These are phyloP conservation scores for Yamadazyma sp. DNA, from an alignment of 805 yeast genomes.

Conservation along the genomic window DNA sequence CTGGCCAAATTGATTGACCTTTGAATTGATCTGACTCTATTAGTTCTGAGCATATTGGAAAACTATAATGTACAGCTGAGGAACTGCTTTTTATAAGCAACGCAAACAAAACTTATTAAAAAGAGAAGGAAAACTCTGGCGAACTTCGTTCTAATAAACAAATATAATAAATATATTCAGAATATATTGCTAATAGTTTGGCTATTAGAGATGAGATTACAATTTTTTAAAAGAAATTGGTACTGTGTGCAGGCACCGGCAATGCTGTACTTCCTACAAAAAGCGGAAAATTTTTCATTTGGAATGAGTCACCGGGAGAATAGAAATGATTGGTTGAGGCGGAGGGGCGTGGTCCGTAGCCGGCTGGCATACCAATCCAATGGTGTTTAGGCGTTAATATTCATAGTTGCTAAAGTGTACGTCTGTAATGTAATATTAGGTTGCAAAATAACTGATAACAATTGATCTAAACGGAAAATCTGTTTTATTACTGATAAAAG, in stretches of 20 bases:
- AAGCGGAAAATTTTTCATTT: conserved; percentile 9
- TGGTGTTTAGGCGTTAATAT: too few relatives aligned
- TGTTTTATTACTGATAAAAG: conserved; percentile 1
- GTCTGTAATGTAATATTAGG: background rate
- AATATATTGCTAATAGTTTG: background rate
- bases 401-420: too few relatives aligned
- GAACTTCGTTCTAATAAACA: background rate
- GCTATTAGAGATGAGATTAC: conserved; percentile 7
- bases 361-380: too few relatives aligned
- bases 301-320: conserved; percentile 9
- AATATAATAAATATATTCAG: background rate
- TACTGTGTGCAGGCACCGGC: conserved; percentile 7
- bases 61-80: background rate
- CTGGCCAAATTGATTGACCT: background rate
- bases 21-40: conserved; percentile 9
- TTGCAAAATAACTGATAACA: conserved; percentile 1
- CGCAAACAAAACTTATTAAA: too few relatives aligned
- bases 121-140: background rate
- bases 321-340: conserved; percentile 7
- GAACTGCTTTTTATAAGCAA: too few relatives aligned
- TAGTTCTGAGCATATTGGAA: conserved; percentile 5
- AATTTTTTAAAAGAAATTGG: background rate
- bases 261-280: background rate
- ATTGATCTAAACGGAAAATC: background rate
- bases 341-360: background rate